These are phyloP conservation scores for Ustilago loliicola DNA, from an alignment of 1,284 basidiomycete genomes.

Conservation along the genomic window DNA sequence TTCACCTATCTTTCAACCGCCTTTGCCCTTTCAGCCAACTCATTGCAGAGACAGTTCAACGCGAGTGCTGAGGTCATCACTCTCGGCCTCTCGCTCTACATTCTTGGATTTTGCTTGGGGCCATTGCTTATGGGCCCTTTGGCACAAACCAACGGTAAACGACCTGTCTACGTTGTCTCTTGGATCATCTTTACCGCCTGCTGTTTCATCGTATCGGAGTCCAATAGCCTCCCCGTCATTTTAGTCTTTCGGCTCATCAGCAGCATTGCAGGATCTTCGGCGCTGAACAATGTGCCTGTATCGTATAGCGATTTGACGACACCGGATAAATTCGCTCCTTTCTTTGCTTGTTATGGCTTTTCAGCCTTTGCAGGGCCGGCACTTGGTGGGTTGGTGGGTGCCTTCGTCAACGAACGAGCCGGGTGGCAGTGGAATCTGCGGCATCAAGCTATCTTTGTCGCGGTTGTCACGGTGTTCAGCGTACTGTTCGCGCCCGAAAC, in stretches of 20 bases:
- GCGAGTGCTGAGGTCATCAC: conserved; percentile 39
- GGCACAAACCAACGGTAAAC: conserved; percentile 42
- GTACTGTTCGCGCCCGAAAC: conserved; percentile 53
- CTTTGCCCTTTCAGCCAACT: conserved; percentile 32
- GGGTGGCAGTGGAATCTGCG: conserved; percentile 53
- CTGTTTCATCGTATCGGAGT: conserved; percentile 60
- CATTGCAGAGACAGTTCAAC: conserved; percentile 29
- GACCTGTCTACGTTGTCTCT: conserved; percentile 44
- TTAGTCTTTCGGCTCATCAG: conserved; percentile 66
- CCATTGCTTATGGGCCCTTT: conserved; percentile 47
- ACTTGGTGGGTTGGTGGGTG: conserved; percentile 36
- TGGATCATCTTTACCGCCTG: conserved; percentile 47
- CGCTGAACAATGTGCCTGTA: conserved; percentile 53
- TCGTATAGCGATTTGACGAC: conserved; percentile 44
- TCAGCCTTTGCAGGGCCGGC: conserved; percentile 43
- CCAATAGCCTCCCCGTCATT: conserved; percentile 60
- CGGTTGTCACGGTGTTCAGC: conserved; percentile 28
- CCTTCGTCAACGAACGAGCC: conserved; percentile 45
- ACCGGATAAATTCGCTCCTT: conserved; percentile 22
- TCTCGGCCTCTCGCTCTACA: conserved; percentile 41
- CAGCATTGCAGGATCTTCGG: conserved; percentile 52
- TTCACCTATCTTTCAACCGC: conserved; percentile 48
- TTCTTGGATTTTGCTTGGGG: conserved; percentile 40
- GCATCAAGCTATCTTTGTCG: conserved; percentile 54
- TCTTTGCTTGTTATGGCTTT: conserved; percentile 46